Percentiles rank a stretch among this genome's conserved stretches.
phyloP scores from a whole-genome alignment of 1,284 basidiomycete species.

The Malassezia globosa region DNA sequence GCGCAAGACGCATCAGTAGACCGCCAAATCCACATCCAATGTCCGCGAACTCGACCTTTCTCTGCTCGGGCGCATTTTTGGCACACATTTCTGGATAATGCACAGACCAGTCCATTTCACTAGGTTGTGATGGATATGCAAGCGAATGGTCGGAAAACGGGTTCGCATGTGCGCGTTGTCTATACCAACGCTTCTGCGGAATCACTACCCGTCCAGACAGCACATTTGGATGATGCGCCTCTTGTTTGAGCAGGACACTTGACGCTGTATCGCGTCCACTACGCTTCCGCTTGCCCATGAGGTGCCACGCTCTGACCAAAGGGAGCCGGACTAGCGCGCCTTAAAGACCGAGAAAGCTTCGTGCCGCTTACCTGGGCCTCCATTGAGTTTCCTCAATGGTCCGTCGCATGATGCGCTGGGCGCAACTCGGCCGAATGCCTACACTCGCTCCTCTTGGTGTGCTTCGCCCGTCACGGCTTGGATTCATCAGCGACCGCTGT shows the following conservation, averaged over 20 bases:
- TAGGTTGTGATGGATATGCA: conserved; percentile 73
- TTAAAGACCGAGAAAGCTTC: too few species aligned
- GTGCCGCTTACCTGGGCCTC: too few species aligned
- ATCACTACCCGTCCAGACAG: conserved; percentile 27
- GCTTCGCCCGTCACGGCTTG: too few species aligned
- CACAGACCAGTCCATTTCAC: conserved; percentile 66
- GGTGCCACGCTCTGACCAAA: too few species aligned
- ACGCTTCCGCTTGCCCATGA: conserved; percentile 19
- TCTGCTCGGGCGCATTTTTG: conserved; percentile 19
- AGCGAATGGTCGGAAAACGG: conserved; percentile 92
- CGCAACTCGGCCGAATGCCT: too few species aligned
- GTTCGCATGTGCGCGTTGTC: conserved; percentile 94
- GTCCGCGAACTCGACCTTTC: conserved; percentile 84
- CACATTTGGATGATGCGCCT: conserved; percentile 30
- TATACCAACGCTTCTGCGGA: conserved; percentile 70
- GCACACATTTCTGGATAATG: conserved; percentile 68
- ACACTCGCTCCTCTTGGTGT: too few species aligned
- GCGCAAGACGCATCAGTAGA: conserved; percentile 76
- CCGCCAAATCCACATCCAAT: conserved; percentile 98
- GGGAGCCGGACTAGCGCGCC: too few species aligned
- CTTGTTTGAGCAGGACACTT: conserved; percentile 19
- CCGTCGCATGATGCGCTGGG: too few species aligned
- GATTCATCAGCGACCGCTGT: background rate
- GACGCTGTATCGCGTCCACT: conserved; percentile 17
- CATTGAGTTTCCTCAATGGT: too few species aligned